Evolutionary conservation across 2,329 filamentous ascomycete species (phyloP).

Genomic region (Beauveria sp.): DNA sequence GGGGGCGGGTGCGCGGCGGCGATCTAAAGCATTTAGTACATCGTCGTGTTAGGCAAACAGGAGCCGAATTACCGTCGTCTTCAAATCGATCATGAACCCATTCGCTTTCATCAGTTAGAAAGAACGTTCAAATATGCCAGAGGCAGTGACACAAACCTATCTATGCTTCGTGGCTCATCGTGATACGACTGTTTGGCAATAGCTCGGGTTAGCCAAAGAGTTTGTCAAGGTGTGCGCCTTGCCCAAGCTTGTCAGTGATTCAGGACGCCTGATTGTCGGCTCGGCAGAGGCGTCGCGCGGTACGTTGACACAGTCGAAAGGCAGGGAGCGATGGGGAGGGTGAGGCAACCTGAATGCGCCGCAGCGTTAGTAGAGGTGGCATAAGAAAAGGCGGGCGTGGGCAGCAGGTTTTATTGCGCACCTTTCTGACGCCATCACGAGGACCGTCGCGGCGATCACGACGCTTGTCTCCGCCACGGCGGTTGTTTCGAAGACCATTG

Average conservation of each 20-base stretch:
- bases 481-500: conserved; percentile 27
- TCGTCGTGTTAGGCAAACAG: conserved; percentile 5
- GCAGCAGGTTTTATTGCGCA: conserved; percentile 28
- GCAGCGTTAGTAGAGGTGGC: conserved; percentile 2
- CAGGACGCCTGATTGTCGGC: background rate
- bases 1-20: conserved; percentile 33
- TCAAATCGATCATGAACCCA: conserved; percentile 93
- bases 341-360: conserved; percentile 25
- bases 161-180: conserved; percentile 58
- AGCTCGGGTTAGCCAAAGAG: conserved; percentile 29
- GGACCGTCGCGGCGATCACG: conserved; percentile 45
- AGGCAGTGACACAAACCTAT: conserved; percentile 46
- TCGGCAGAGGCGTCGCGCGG: conserved; percentile 18
- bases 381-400: background rate
- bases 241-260: conserved; percentile 19
- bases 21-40: conserved; percentile 24
- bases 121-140: background rate
- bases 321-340: conserved; percentile 22
- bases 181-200: conserved; percentile 49
- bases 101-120: conserved; percentile 47
- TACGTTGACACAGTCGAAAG: conserved; percentile 23
- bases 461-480: conserved; percentile 27
- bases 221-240: conserved; percentile 27
- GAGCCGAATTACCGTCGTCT: conserved; percentile 49
- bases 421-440: conserved; percentile 88